Base-by-base conservation (phyloP, 2,329 filamentous ascomycete genomes). In the Talaromyces albobiverticillius region DNA sequence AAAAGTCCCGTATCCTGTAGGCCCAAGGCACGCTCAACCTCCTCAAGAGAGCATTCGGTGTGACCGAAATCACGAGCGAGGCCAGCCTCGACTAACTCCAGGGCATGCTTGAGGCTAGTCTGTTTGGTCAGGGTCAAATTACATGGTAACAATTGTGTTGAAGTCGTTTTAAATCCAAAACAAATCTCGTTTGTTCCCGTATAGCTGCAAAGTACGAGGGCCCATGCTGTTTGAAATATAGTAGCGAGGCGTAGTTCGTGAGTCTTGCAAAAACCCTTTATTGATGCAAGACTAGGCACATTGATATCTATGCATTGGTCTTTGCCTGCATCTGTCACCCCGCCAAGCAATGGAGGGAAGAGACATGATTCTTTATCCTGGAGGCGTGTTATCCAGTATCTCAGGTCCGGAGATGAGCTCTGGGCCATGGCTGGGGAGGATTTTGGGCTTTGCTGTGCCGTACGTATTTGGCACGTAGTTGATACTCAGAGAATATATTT, bases 21-120 rank as follows among this genome's bases (percentile, higher is more conserved):
- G 32, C 32, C 32, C n/a, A 36, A 16, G n/a, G 32, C 32, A 36
- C 16, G n/a, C 32, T 36, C 32, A 13, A 67, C 53, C 79, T 79
- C 40, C 78, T 71, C 56, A 79, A 77, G 59, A 78, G 69, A 8
- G 77, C 76, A 61, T 76, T 71, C 51, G 79, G 76, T 59, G 79
- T 74, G 55, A 77, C 73, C 0, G 73, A 72, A 2, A 73, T 75
- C 8, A 74, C 73, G 13, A 70, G 61, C 38, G 56, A 68, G 60
- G 53, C 60, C 36, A 55, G 67, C 59, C 66, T 61, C 46, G 13
- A 70, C 60, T 5, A 50, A 55, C 32, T 63, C 62, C 2, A 69
- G 59, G 46, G 66, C 69, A 10, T 62, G 55, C 36, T 65, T 61
- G 4, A 69, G 61, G 8, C 32, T 36, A 65, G 60, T 43, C 48